Evolutionary conservation across 306 rosid species (phyloP).

Genomic region (Adenanthera pavonina): DNA sequence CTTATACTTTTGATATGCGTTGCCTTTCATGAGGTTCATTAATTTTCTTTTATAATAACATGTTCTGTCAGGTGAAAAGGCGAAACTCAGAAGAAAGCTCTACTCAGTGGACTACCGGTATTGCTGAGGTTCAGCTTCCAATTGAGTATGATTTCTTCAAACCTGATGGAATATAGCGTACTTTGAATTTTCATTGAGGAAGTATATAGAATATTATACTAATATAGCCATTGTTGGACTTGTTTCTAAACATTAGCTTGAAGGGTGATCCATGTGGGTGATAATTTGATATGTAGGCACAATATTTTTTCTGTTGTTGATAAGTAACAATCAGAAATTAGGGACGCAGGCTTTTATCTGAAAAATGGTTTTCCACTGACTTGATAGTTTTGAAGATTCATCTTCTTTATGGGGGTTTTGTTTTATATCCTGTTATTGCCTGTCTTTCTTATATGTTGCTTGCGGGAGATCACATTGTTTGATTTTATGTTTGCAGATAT

Average conservation of each 20-base stretch:
- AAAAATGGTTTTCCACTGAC: constrained; percentile 12
- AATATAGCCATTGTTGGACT: background rate
- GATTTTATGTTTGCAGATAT: constrained; percentile 58
- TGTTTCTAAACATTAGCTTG: background rate
- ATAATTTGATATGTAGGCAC: constrained; percentile 18
- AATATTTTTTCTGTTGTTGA: constrained; percentile 17
- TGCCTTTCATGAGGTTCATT: background rate
- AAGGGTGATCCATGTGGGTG: constrained; percentile 9
- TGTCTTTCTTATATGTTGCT: constrained; percentile 25
- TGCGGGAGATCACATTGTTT: constrained; percentile 16
- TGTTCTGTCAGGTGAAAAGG: constrained; percentile 74
- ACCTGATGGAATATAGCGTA: constrained; percentile 5
- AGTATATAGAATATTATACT: background rate
- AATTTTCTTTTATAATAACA: background rate
- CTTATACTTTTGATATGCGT: background rate
- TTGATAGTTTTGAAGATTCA: constrained; percentile 9
- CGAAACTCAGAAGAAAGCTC: constrained; percentile 97
- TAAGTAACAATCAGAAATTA: background rate
- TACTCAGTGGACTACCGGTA: constrained; percentile 99
- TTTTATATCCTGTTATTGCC: background rate
- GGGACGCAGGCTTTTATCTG: constrained; percentile 7
- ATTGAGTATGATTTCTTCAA: constrained; percentile 73
- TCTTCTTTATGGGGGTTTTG: constrained; percentile 20
- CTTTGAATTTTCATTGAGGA: constrained; percentile 22
- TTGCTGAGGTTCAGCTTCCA: constrained; percentile 98